Conservation (phyloP, 176 grass and related monocot genomes). For the Dactylis glomerata region DNA sequence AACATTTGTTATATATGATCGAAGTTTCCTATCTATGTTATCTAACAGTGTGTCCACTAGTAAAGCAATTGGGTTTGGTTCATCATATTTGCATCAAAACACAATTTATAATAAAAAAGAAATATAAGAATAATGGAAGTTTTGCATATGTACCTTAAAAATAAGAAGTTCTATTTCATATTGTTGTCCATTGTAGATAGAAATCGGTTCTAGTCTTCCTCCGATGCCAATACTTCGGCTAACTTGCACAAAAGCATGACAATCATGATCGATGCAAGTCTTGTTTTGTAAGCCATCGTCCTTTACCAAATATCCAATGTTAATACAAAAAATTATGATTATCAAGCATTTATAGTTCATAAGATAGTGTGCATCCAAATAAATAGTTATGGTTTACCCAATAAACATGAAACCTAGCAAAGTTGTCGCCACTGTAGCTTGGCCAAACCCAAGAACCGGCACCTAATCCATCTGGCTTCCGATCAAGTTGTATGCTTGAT, state of each 20-base stretch:
- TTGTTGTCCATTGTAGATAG: slow-evolving; percentile 10
- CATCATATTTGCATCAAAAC: too few relatives aligned
- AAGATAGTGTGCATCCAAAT: background rate
- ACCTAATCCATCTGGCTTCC: background rate
- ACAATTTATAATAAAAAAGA: too few relatives aligned
- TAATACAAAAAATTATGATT: background rate
- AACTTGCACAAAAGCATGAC: slow-evolving; percentile 38
- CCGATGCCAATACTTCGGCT: background rate
- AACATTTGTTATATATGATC: too few relatives aligned
- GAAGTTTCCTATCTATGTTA: background rate
- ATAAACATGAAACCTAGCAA: too few relatives aligned
- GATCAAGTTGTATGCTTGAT: background rate
- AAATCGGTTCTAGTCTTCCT: slow-evolving; percentile 4
- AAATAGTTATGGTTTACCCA: slow-evolving; percentile 6
- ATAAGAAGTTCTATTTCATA: background rate
- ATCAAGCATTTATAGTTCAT: too few relatives aligned
- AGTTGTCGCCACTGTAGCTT: background rate
- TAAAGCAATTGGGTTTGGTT: too few relatives aligned
- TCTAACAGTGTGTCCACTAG: too few relatives aligned
- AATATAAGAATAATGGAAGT: too few relatives aligned
- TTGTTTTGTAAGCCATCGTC: background rate
- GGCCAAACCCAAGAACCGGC: background rate
- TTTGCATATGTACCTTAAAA: slow-evolving; percentile 3
- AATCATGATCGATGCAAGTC: background rate
- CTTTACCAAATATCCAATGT: background rate